phyloP scores from a whole-genome alignment of 345 rosid species.

The Syzygium aromaticum region DNA sequence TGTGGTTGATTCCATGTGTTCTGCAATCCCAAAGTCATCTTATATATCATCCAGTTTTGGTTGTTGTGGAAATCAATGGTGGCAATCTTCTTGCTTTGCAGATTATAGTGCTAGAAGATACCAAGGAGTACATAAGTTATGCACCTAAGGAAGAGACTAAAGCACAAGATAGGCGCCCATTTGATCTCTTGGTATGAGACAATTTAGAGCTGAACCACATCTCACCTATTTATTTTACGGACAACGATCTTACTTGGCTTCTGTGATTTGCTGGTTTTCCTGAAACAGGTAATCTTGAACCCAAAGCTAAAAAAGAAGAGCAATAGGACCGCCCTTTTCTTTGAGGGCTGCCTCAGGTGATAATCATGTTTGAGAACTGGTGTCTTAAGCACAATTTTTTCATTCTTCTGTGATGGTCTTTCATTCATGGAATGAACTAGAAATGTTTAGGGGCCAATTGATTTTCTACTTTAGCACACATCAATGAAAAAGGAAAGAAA shows the following conservation, averaged over 20 bases:
- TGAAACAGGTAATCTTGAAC: slow-evolving; percentile 78
- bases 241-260: not conserved
- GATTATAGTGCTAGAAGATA: slow-evolving; percentile 92
- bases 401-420: not conserved
- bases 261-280: slow-evolving; percentile 11
- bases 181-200: slow-evolving; percentile 71
- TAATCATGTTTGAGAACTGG: not conserved
- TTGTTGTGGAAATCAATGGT: not conserved
- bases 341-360: slow-evolving; percentile 84
- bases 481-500: not conserved
- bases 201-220: not conserved
- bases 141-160: slow-evolving; percentile 61
- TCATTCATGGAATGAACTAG: not conserved
- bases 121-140: slow-evolving; percentile 68
- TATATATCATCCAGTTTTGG: not conserved
- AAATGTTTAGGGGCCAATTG: not conserved
- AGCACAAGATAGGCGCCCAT: slow-evolving; percentile 66
- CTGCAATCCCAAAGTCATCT: not conserved
- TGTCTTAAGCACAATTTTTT: not conserved
- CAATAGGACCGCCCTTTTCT: slow-evolving; percentile 59
- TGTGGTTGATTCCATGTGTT: not conserved
- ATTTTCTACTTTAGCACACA: not conserved
- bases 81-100: slow-evolving; percentile 12
- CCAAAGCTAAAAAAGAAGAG: slow-evolving; percentile 59
- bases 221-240: not conserved